Base-by-base conservation (phyloP, 805 yeast species). In the Yamadazyma kitorensis region DNA sequence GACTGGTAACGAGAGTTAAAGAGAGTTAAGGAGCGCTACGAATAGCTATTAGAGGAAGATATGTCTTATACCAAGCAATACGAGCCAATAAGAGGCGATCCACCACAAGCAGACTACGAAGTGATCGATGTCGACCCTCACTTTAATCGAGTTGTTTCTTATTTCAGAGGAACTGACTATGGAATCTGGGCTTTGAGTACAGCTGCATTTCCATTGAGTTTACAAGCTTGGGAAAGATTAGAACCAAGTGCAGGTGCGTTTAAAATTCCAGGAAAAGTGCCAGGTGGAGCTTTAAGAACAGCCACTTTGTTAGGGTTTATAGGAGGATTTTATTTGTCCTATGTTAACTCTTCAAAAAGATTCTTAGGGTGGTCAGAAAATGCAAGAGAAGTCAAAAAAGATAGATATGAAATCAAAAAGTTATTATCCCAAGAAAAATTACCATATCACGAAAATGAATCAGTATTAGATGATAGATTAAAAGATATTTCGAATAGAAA, bases 321-420 rank as follows among this genome's bases (percentile, higher is more conserved):
- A 33, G 89, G 88, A 34, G 95, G 95, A 1, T 86, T 86, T 56
- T 59, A 78, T 41, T 61, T 78, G 33, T 83, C 88, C 24, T 86
- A 85, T 60, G 73, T 74, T 30, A 65, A 76, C 41, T 78, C 89
- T 8, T 65, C 81, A 17, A 70, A 73, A 55, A 74, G 95, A 53
- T 86, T 86, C 61, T 77, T 82, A 72, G 95, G 95, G 17, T 75
- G 78, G 67, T 46, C 72, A 16, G 95, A 86, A 61, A 86, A 86
- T 60, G 48, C 66, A 21, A 64, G 79, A 43, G 95, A 86, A 60
- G 86, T 83, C 34, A 53, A 53, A 36, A 78, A 70, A 60, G 95
- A 86, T 58, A 71, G 94, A 55, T 80, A 68, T 53, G 88, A 86
- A 58, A 72, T 80, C 43, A 84, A 85, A 58, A 66, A 70, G 44